phyloP scores from a whole-genome alignment of 306 rosid species.

The Macrotyloma uniflorum region DNA sequence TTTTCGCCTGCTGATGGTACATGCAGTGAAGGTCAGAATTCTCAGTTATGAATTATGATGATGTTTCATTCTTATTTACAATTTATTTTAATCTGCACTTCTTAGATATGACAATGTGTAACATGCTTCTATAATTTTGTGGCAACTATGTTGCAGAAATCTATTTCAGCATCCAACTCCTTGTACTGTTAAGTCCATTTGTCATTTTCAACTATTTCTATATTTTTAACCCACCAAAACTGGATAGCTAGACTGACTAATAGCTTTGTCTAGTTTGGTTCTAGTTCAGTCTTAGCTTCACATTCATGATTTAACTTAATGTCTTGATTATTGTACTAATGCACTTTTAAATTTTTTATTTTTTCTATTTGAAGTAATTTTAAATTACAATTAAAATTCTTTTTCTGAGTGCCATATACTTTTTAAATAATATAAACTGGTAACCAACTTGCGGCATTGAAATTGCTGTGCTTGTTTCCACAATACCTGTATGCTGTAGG shows the following conservation, averaged over 20 bases:
- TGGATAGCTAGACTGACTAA: not conserved
- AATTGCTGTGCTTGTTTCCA: not conserved
- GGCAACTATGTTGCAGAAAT: not conserved
- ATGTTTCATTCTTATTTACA: not conserved
- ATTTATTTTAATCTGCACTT: not conserved
- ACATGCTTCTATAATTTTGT: not conserved
- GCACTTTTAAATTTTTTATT: not conserved
- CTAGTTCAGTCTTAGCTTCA: not conserved
- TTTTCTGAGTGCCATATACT: not conserved
- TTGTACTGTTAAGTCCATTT: not conserved
- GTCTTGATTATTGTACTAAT: not conserved
- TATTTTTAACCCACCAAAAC: slow-evolving; percentile 13
- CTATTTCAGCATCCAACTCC: slow-evolving; percentile 1
- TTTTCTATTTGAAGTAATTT: not conserved
- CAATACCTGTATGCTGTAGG: not conserved
- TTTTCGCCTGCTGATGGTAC: slow-evolving; percentile 67
- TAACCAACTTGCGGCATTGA: slow-evolving; percentile 3
- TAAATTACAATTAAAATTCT: not conserved
- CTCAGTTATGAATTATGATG: slow-evolving; percentile 16
- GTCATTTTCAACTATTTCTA: not conserved
- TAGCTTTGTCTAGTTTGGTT: not conserved
- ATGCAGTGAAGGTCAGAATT: slow-evolving; percentile 70
- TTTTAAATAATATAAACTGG: not conserved
- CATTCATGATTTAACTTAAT: slow-evolving; percentile 11
- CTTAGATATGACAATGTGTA: not conserved